These are phyloP conservation scores for Pleoardoris graminearum DNA, from an alignment of 2,329 filamentous ascomycete genomes.

Conservation along the genomic window DNA sequence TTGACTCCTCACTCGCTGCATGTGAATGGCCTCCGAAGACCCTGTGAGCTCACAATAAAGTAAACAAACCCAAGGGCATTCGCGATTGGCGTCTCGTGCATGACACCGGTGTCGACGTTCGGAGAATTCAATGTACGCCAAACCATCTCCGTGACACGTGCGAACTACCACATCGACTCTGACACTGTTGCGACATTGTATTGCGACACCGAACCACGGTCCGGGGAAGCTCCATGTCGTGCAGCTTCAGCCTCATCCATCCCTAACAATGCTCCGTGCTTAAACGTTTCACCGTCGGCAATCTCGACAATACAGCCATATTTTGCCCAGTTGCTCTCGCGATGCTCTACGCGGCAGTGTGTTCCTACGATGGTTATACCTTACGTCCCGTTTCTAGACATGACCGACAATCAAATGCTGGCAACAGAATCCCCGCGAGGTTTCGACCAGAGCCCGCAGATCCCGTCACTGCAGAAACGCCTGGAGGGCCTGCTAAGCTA, in stretches of 20 bases:
- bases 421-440: background rate
- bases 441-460: background rate
- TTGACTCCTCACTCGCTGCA: background rate
- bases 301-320: conserved; percentile 1
- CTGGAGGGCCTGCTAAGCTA: background rate
- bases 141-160: conserved; percentile 10
- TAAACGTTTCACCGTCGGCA: conserved; percentile 2
- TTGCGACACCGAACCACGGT: conserved; percentile 8
- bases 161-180: conserved; percentile 5
- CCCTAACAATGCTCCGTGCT: background rate
- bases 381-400: background rate
- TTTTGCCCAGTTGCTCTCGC: conserved; percentile 7
- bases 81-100: background rate
- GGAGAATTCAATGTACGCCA: conserved; percentile 1
- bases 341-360: background rate
- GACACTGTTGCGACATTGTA: conserved; percentile 1
- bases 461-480: conserved; percentile 6
- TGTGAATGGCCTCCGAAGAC: background rate
- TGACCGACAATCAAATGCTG: conserved; percentile 1
- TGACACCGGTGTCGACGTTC: background rate
- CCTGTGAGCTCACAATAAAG: background rate
- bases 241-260: conserved; percentile 10
- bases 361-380: background rate
- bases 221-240: conserved; percentile 11
- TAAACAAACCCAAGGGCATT: no score